Evolutionary conservation across 129 eudicot species (phyloP).

Genomic region (Flaveria ramosissima): DNA sequence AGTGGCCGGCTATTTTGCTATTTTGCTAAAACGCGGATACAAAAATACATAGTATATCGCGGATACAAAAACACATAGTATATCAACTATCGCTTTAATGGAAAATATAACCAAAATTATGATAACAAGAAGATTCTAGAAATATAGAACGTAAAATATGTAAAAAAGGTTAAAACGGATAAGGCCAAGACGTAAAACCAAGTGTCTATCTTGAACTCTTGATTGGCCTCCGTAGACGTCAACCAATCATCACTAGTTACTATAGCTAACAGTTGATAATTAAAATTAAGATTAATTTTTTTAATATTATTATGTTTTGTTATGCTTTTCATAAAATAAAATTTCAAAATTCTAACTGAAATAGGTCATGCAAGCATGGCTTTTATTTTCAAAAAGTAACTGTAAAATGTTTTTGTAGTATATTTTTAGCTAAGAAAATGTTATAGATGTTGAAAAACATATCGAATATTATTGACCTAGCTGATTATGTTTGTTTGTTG

Average conservation of each 20-base stretch:
- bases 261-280: too few species aligned
- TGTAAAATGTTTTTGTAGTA: not conserved
- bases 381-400: not conserved
- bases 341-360: not conserved
- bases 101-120: too few species aligned
- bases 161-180: too few species aligned
- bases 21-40: not conserved
- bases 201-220: too few species aligned
- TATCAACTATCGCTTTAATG: too few species aligned
- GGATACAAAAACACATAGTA: too few species aligned
- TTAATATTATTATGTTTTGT: not conserved
- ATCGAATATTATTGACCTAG: not conserved
- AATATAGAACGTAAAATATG: too few species aligned
- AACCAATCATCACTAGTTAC: too few species aligned
- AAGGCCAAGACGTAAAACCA: too few species aligned
- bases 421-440: not conserved
- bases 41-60: too few species aligned
- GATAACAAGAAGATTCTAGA: too few species aligned
- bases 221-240: too few species aligned
- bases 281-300: not conserved
- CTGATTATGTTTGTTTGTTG: not conserved
- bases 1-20: slow-evolving; percentile 35
- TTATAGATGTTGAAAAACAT: not conserved
- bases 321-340: not conserved
- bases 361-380: not conserved